phyloP scores from a whole-genome alignment of 345 rosid species.

The Erucastrum elatum region DNA sequence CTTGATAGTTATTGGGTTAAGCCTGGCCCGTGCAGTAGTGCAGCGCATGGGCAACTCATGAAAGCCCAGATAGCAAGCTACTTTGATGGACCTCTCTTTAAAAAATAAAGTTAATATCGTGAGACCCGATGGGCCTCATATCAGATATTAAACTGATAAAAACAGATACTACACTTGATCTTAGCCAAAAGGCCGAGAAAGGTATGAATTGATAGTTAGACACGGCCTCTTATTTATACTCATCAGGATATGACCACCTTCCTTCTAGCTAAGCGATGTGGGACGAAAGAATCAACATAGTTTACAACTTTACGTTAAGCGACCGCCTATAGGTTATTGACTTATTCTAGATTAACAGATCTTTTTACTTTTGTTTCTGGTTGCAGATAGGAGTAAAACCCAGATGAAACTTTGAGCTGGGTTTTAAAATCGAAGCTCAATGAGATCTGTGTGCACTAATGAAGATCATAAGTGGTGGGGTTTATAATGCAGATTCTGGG shows the following conservation, averaged over 20 bases:
- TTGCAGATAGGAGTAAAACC: background rate
- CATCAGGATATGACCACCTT: background rate
- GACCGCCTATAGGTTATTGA: background rate
- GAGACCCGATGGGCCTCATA: slow-evolving; percentile 39
- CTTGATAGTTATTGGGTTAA: slow-evolving; percentile 3
- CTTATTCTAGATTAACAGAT: background rate
- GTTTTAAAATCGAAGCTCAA: background rate
- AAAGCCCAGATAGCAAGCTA: slow-evolving; percentile 28
- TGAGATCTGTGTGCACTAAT: background rate
- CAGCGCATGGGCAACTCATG: slow-evolving; percentile 16
- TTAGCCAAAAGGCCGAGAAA: slow-evolving; percentile 74
- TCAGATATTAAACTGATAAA: slow-evolving; percentile 68
- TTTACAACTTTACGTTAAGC: background rate
- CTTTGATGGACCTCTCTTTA: background rate
- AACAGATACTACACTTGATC: slow-evolving; percentile 69
- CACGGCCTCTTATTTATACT: background rate
- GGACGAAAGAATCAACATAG: background rate
- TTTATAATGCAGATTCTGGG: background rate
- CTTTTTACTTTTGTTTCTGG: background rate
- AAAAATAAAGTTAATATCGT: slow-evolving; percentile 40
- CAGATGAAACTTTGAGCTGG: background rate
- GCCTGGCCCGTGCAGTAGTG: slow-evolving; percentile 34
- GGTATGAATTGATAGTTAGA: slow-evolving; percentile 22
- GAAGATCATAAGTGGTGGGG: background rate
- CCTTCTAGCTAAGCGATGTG: background rate